These are phyloP conservation scores for Quercus cerris DNA, from an alignment of 306 rosid genomes.

Conservation along the genomic window DNA sequence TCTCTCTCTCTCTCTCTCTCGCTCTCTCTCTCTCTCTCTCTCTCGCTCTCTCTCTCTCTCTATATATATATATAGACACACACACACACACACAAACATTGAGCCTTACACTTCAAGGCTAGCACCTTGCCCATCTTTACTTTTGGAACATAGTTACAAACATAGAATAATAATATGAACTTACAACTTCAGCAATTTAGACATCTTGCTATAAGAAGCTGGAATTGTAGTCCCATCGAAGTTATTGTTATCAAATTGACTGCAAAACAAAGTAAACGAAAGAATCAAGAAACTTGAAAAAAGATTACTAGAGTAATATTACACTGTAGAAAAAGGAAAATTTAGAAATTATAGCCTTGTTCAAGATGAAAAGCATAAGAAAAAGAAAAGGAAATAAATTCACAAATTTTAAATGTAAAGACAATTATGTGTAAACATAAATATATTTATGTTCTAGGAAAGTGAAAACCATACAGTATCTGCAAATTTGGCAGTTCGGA, in stretches of 20 bases:
- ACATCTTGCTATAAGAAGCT: constrained; percentile 30
- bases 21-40: no score
- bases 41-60: no score
- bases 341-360: not conserved
- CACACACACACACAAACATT: no score
- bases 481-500: constrained; percentile 41
- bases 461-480: constrained; percentile 46
- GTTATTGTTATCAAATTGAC: constrained; percentile 54
- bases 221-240: constrained; percentile 44
- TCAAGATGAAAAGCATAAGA: not conserved
- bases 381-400: constrained; percentile 2
- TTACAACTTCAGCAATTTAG: constrained; percentile 39
- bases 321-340: not conserved
- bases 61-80: no score
- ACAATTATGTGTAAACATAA: not conserved
- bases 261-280: constrained; percentile 22
- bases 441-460: constrained; percentile 5
- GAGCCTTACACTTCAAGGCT: not conserved
- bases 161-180: constrained; percentile 9
- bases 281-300: not conserved
- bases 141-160: constrained; percentile 8
- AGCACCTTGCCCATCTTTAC: not conserved
- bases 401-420: not conserved
- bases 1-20: no score
- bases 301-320: constrained; percentile 13